Percentiles rank a stretch among this genome's conserved stretches.
phyloP scores from a whole-genome alignment of 768 basidiomycete genomes.

The Psilocybe tampanensis region DNA sequence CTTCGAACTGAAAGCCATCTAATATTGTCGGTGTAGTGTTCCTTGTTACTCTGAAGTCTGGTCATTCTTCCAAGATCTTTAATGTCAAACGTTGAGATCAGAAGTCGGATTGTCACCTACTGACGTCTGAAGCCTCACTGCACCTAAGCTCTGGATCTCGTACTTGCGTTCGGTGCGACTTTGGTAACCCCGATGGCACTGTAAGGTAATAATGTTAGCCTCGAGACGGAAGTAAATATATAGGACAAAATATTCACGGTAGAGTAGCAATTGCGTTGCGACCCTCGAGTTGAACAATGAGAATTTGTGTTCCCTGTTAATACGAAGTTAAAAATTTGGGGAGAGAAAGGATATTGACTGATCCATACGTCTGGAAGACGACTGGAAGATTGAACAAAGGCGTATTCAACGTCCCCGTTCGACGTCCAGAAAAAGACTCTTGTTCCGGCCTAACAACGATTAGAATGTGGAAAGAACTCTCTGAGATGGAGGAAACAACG shows the following conservation, averaged over 20 bases:
- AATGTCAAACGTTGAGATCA: not conserved
- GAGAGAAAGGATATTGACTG: constrained; percentile 1
- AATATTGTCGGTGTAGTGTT: not conserved
- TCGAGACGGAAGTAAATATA: not conserved
- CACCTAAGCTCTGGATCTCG: not conserved
- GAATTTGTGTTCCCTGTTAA: constrained; percentile 60
- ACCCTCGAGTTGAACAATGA: constrained; percentile 50
- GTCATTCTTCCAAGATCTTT: not conserved
- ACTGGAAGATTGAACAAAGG: constrained; percentile 55
- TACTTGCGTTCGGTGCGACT: constrained; percentile 15
- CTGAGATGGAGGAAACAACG: constrained; percentile 1
- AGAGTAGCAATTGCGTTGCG: constrained; percentile 48
- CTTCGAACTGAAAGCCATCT: not conserved
- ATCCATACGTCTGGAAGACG: constrained; percentile 60
- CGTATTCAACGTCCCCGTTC: constrained; percentile 57
- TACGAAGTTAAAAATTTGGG: constrained; percentile 2
- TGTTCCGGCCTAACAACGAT: constrained; percentile 62
- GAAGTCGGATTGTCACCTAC: constrained; percentile 16
- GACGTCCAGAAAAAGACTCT: constrained; percentile 70
- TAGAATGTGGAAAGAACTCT: constrained; percentile 2
- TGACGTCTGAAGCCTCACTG: not conserved
- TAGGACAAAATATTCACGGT: constrained; percentile 51
- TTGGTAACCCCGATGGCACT: constrained; percentile 34
- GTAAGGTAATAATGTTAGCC: constrained; percentile 7
- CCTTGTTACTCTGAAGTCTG: not conserved